Evolutionary conservation across 352 stramenopile species (phyloP).

Genomic region (Phytopythium litorale): DNA sequence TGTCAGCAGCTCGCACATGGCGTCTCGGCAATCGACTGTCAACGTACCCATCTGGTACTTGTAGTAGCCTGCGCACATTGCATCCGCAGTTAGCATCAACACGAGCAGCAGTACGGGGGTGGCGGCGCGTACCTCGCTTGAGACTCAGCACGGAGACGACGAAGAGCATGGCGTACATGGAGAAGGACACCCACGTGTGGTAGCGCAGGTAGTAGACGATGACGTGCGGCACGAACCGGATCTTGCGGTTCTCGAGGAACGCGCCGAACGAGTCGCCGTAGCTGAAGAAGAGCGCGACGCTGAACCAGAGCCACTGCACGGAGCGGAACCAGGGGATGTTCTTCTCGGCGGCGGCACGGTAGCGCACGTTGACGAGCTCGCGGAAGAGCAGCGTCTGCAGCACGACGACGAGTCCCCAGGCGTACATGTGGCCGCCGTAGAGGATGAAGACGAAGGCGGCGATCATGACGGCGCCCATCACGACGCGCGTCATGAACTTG

Average conservation of each 20-base stretch:
- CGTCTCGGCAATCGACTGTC: neutral
- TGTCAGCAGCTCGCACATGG: neutral
- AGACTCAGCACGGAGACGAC: constrained; percentile 95
- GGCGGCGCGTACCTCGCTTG: constrained; percentile 64
- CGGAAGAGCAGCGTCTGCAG: constrained; percentile 91
- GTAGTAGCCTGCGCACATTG: constrained; percentile 69
- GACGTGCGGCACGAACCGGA: constrained; percentile 71
- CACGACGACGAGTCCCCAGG: constrained; percentile 80
- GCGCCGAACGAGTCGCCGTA: constrained; percentile 87
- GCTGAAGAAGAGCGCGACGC: constrained; percentile 96
- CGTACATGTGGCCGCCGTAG: constrained; percentile 81
- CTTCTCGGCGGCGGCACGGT: constrained; percentile 92
- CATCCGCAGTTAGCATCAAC: neutral
- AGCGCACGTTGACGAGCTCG: constrained; percentile 98
- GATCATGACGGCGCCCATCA: constrained; percentile 79
- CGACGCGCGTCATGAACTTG: constrained; percentile 72
- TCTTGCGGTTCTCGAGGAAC: constrained; percentile 85
- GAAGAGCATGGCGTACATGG: constrained; percentile 94
- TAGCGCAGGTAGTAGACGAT: constrained; percentile 89
- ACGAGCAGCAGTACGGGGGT: neutral
- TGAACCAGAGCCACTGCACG: constrained; percentile 98
- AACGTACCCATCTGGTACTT: constrained; percentile 92
- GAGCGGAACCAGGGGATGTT: constrained; percentile 98
- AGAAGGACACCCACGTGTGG: constrained; percentile 91
- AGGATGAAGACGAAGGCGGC: constrained; percentile 62